Evolutionary conservation across 441 rosid genomes (phyloP).

Genomic region (Biscutella laevigata): DNA sequence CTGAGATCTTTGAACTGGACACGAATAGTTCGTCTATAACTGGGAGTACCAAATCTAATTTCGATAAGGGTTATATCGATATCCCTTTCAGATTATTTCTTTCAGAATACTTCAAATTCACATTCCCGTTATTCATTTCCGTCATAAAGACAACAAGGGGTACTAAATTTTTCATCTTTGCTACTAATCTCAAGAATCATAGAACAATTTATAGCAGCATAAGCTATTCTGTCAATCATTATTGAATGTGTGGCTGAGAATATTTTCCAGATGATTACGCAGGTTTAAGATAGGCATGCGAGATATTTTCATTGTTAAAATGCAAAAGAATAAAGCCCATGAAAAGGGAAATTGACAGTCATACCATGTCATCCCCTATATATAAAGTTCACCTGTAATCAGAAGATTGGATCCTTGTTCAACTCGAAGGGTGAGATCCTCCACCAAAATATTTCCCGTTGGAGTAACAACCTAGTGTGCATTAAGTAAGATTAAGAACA

Average conservation of each 20-base stretch:
- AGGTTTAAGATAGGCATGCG: not conserved
- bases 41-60: slow-evolving; percentile 10
- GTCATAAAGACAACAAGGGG: not conserved
- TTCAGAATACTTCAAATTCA: not conserved
- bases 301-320: not conserved
- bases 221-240: not conserved
- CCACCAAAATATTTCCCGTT: slow-evolving; percentile 84
- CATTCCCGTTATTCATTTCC: not conserved
- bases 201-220: not conserved
- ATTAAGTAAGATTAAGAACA: slow-evolving; percentile 20
- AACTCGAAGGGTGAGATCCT: slow-evolving; percentile 83
- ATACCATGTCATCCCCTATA: slow-evolving; percentile 2
- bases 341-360: not conserved
- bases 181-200: not conserved
- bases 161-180: not conserved
- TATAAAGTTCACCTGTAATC: slow-evolving; percentile 68
- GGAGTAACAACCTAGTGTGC: slow-evolving; percentile 90
- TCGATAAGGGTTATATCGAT: not conserved
- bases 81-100: slow-evolving; percentile 3
- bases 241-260: not conserved
- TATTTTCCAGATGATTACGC: not conserved
- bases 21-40: not conserved
- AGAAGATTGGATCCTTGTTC: slow-evolving; percentile 92
- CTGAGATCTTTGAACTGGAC: not conserved
- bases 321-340: not conserved